These are phyloP conservation scores for Ascochyta fabae DNA, from an alignment of 2,329 filamentous ascomycete species.

Conservation along the genomic window DNA sequence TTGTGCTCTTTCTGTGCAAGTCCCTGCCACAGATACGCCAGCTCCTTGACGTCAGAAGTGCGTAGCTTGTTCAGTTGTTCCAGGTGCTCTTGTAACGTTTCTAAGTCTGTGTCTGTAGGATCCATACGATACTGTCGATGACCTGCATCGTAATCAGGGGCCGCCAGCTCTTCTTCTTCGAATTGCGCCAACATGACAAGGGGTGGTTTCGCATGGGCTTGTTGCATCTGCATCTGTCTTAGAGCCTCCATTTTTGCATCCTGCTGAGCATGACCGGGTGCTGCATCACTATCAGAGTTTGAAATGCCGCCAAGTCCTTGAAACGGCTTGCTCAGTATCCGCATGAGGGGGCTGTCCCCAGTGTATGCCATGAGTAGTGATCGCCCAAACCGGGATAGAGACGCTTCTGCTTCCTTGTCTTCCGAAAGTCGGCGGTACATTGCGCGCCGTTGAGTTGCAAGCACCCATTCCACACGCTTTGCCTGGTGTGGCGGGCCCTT, in stretches of 20 bases:
- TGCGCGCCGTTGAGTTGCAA: neutral
- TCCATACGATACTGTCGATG: constrained; percentile 24
- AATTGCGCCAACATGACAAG: constrained; percentile 22
- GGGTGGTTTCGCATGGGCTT: constrained; percentile 14
- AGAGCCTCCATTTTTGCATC: neutral
- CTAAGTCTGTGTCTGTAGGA: constrained; percentile 13
- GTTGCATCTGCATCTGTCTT: constrained; percentile 1
- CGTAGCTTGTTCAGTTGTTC: constrained; percentile 20
- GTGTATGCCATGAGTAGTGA: constrained; percentile 17
- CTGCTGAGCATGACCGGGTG: neutral
- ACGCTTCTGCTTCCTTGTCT: constrained; percentile 18
- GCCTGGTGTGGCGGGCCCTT: constrained; percentile 5
- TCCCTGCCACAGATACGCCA: constrained; percentile 24
- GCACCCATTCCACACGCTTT: constrained; percentile 3
- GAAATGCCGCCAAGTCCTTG: neutral
- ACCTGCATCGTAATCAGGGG: constrained; percentile 23
- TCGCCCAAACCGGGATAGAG: constrained; percentile 21
- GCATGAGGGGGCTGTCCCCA: constrained; percentile 1
- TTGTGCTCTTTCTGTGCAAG: constrained; percentile 24
- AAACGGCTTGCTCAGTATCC: constrained; percentile 4
- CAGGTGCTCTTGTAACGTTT: constrained; percentile 22
- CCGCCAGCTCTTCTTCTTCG: constrained; percentile 21
- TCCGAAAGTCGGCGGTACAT: constrained; percentile 17
- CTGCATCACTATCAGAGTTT: neutral
- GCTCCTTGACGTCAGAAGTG: constrained; percentile 14